phyloP scores from a whole-genome alignment of 1,139 yeast genomes.

The Lodderomyces margitis region DNA sequence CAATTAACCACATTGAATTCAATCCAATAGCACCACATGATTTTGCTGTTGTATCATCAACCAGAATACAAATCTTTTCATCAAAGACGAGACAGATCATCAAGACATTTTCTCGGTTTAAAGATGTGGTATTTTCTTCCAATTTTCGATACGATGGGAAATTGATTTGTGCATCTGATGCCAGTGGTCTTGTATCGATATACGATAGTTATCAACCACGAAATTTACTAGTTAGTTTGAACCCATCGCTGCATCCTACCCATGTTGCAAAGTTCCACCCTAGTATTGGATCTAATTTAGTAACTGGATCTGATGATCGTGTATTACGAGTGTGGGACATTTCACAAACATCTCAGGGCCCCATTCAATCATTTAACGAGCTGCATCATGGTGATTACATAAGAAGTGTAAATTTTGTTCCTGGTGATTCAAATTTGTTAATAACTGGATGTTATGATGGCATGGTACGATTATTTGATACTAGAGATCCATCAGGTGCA shows the following conservation, averaged over 20 bases:
- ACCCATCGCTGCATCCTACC: conserved; percentile 83
- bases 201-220: conserved; percentile 81
- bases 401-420: conserved; percentile 77
- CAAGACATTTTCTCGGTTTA: conserved; percentile 86
- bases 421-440: conserved; percentile 67
- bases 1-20: conserved; percentile 84
- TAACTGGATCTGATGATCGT: conserved; percentile 92
- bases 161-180: conserved; percentile 83
- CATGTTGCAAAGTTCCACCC: conserved; percentile 95
- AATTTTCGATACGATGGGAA: conserved; percentile 83
- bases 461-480: conserved; percentile 77
- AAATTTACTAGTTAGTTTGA: conserved; percentile 72
- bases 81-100: conserved; percentile 89
- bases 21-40: conserved; percentile 87
- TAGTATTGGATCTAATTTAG: conserved; percentile 61
- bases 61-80: conserved; percentile 88
- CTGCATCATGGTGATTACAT: conserved; percentile 80
- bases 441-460: conserved; percentile 98
- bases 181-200: conserved; percentile 80
- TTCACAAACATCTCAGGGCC: conserved; percentile 64
- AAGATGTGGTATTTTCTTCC: conserved; percentile 85
- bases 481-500: conserved; percentile 46
- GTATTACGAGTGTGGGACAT: conserved; percentile 86
- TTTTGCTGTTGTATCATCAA: conserved; percentile 90
- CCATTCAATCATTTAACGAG: conserved; percentile 65